Base-by-base conservation (phyloP, 495 filamentous ascomycete genomes). In the Astrothelium macrocarpum region DNA sequence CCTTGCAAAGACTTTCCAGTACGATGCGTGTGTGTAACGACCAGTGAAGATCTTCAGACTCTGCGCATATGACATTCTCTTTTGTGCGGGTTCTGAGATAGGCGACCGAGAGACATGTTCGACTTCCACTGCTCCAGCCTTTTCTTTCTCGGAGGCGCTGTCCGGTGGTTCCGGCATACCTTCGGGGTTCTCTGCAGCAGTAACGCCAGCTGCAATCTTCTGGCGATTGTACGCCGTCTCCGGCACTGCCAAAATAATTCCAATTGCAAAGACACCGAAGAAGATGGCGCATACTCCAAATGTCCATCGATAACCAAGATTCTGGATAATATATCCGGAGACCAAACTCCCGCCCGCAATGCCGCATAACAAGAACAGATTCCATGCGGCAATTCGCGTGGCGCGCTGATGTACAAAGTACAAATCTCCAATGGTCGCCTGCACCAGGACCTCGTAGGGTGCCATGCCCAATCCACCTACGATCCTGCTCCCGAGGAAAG, bases 391-490 rank as follows among this genome's bases (percentile, higher is more conserved):
- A 36, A 86, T 84, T 1, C 85, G 79, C 23, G 83, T 85, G 0
- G 83, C 85, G 28, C 85, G 78, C 71, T 88, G 75, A 68, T 88
- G 85, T 32, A 87, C 85, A 67, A 83, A 87, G 73, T 84, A 75
- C 49, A 75, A 29, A 32, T 75, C 73, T 1, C 63, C 66, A 59
- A 75, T 71, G 1, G 67, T 73, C 49, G 78, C 81, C 65, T 82
- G 80, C 7, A 85, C 78, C 12, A 85, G 72, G 10, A 82, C 79
- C 65, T 86, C 84, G 59, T 80, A 84, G 0, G 83, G 82, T 0
- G 82, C 81, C 73, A 84, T 79, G 9, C 80, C 82, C 20, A 86
- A 68, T 1, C 80, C 84, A 9, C 76, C 75, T 16, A 81, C 71
- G 59, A 81, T 74, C 36, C 80, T 69, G n/a, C 77, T 68, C 0